phyloP scores from a whole-genome alignment of 768 basidiomycete species.

The Lentinula lateritia region DNA sequence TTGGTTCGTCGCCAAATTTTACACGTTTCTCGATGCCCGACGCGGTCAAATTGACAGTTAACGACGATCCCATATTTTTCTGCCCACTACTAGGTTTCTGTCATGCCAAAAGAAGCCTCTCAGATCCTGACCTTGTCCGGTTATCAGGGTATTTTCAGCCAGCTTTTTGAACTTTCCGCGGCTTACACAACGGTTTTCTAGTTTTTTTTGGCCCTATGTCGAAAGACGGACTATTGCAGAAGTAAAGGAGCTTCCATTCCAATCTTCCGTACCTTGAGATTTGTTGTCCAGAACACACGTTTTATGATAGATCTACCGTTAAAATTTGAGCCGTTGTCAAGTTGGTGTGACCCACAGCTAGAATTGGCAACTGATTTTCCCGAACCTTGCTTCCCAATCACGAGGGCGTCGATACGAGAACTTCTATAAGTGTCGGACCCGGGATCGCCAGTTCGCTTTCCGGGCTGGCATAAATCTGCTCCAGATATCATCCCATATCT shows the following conservation, averaged over 20 bases:
- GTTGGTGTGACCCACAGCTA: neutral
- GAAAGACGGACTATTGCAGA: neutral
- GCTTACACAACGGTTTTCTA: neutral
- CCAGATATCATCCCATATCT: neutral
- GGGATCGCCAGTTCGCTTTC: neutral
- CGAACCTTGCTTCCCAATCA: neutral
- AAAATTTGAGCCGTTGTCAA: neutral
- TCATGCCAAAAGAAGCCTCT: conserved; percentile 38
- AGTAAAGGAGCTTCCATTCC: neutral
- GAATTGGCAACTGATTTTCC: neutral
- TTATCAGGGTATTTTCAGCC: neutral
- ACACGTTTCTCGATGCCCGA: conserved; percentile 43
- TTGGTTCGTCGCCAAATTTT: conserved; percentile 17
- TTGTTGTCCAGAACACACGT: neutral
- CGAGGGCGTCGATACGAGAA: neutral
- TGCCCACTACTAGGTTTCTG: conserved; percentile 34
- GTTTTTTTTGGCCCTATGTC: neutral
- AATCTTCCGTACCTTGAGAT: neutral
- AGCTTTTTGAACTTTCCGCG: neutral
- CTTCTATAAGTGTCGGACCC: neutral
- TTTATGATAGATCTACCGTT: neutral
- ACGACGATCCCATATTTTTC: conserved; percentile 26
- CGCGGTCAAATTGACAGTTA: conserved; percentile 20
- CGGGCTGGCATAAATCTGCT: neutral
- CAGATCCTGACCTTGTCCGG: neutral